Conservation (phyloP, 345 rosid species). For the Populus pruinosa region DNA sequence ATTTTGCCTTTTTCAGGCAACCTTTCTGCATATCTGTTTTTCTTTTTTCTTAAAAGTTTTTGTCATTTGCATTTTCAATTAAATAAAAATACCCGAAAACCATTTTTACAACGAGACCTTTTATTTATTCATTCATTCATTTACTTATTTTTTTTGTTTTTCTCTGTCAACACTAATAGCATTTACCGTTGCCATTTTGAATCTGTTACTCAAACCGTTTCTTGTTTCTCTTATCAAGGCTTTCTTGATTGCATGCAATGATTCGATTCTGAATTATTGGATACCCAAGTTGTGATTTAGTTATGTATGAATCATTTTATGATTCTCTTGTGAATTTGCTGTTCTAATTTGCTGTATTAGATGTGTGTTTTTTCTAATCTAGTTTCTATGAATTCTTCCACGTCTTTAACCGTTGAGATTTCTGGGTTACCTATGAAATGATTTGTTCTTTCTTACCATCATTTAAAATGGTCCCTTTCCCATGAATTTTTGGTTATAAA, state of each 20-base stretch:
- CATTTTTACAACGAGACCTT: neutral
- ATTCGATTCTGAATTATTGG: constrained; percentile 1
- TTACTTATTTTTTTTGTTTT: neutral
- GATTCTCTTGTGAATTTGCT: neutral
- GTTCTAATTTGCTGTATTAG: neutral
- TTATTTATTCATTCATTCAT: neutral
- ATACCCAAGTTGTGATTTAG: neutral
- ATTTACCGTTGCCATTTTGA: neutral
- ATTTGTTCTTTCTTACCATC: neutral
- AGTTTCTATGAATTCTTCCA: neutral
- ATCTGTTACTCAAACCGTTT: neutral
- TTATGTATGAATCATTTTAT: neutral
- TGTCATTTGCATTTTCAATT: neutral
- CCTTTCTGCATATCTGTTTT: constrained; percentile 9
- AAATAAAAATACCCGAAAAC: neutral
- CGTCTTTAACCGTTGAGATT: neutral
- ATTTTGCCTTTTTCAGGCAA: constrained; percentile 14
- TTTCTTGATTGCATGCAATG: constrained; percentile 25
- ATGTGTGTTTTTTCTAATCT: no score
- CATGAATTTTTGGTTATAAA: neutral
- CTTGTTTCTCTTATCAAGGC: neutral
- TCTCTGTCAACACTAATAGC: neutral
- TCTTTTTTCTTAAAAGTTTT: neutral
- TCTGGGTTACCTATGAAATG: neutral
- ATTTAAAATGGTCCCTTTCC: neutral